A percentile compares a stretch with the other conserved stretches of the same genome.
Conservation (phyloP, 1,139 yeast genomes). For the Kluyveromyces sp. region DNA sequence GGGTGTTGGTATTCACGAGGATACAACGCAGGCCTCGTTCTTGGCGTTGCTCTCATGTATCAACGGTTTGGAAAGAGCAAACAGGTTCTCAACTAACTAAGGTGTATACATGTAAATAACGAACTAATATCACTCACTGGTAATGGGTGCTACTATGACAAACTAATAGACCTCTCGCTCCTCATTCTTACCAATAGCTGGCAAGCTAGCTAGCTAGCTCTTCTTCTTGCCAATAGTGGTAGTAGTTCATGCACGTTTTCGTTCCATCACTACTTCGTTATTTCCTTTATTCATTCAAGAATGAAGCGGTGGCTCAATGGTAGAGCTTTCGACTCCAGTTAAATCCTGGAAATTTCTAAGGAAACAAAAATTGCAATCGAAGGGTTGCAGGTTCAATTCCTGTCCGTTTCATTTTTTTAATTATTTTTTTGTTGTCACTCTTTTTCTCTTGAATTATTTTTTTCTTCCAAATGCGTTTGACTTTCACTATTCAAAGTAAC, state of each 20-base stretch:
- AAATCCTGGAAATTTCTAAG: slow-evolving; percentile 14
- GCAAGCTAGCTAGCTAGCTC: too few species aligned
- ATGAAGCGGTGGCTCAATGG: slow-evolving; percentile 78
- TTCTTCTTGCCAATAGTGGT: neutral
- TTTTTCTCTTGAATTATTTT: neutral
- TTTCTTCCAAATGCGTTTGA: neutral
- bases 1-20: slow-evolving; percentile 79
- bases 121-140: neutral
- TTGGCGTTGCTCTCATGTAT: slow-evolving; percentile 59
- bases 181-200: too few species aligned
- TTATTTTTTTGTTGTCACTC: neutral
- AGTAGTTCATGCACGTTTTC: neutral
- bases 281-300: slow-evolving; percentile 8
- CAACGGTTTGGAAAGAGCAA: slow-evolving; percentile 27
- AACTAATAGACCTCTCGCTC: too few species aligned
- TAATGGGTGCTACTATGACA: too few species aligned
- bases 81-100: neutral
- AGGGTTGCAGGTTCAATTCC: slow-evolving; percentile 75
- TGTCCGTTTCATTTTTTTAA: slow-evolving; percentile 52
- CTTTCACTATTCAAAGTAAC: neutral
- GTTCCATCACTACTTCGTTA: neutral
- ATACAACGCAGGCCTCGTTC: slow-evolving; percentile 70
- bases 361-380: slow-evolving; percentile 40
- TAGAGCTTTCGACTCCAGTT: slow-evolving; percentile 78
- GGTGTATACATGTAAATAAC: neutral